Base-by-base conservation (phyloP, 345 rosid species). In the Rhizophora apiculata region DNA sequence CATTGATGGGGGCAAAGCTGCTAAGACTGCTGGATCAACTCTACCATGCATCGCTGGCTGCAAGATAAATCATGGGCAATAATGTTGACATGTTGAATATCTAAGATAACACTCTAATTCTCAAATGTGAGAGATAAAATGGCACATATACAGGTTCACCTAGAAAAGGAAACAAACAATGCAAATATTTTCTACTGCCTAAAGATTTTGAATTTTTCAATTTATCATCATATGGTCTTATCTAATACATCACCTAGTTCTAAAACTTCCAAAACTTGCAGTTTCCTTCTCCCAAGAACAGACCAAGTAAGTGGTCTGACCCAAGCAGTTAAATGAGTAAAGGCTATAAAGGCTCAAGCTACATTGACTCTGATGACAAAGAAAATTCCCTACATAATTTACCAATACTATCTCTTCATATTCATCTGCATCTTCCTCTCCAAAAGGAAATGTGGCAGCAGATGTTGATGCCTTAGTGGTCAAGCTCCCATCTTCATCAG, bases 1-100 rank as follows among this genome's bases (percentile, higher is more conserved):
- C 92, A 92, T 85, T 43, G 97, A 92, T 71, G 95, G 88, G 69
- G 97, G 97, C 82, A 92, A 82, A 72, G 97, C 83, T 71, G 95
- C 91, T 74, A 92, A 86, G 74, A 92, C 88, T 78, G 85, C 88
- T 60, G 90, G 91, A 84, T 92, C 97, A 76, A 92, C 80, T 77
- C 78, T 81, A 70, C 91, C 92, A 68, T 74, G 78, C 79, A 85
- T 72, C 70, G 27, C 78, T 69, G 94, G 87, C 90, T 86, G 80
- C 72, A 72, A 74, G 68, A 73, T 60, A 49, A 48, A 72, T 72
- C 24, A 63, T 24, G 10, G 7, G 20, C 56, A 60, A 22, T 11
- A 6, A 52, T 29, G 26, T 26, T 51, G 27, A 51, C 22, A 64
- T 7, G 10, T 32, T 24, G 37, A 71, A 56, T 29, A 26, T 18